These are phyloP conservation scores for Aspergillus conjunctus DNA, from an alignment of 495 filamentous ascomycete species.

Conservation along the genomic window DNA sequence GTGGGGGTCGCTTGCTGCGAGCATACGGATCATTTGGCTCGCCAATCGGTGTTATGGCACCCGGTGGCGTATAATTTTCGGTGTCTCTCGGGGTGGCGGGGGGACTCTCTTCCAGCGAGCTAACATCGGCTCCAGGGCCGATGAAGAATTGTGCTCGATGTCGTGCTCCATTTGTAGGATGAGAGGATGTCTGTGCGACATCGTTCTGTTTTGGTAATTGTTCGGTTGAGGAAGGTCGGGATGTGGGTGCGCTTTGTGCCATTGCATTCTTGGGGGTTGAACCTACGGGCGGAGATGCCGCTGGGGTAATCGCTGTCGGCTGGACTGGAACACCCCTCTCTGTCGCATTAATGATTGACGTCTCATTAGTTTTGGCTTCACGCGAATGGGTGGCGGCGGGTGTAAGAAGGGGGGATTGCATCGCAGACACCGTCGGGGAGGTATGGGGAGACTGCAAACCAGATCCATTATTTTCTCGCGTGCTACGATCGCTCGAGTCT, in stretches of 20 bases:
- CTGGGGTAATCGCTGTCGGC: constrained; percentile 62
- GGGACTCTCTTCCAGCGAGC: constrained; percentile 54
- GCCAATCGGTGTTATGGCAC: constrained; percentile 75
- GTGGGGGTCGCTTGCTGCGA: constrained; percentile 74
- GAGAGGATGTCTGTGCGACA: constrained; percentile 44
- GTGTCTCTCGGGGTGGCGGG: constrained; percentile 59
- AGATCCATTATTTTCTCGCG: constrained; percentile 42
- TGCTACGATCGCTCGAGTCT: constrained; percentile 49
- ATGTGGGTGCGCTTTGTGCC: constrained; percentile 42
- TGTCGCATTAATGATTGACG: constrained; percentile 29
- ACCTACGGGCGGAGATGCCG: constrained; percentile 41
- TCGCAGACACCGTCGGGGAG: constrained; percentile 58
- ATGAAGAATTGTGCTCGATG: constrained; percentile 72
- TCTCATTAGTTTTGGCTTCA: constrained; percentile 44
- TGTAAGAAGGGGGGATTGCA: constrained; percentile 88
- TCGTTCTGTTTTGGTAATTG: constrained; percentile 36
- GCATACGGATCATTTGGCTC: constrained; percentile 90
- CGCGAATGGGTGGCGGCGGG: constrained; percentile 71
- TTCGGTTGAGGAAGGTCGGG: constrained; percentile 52
- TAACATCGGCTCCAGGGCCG: constrained; percentile 60
- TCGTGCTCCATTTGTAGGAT: constrained; percentile 49
- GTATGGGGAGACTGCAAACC: constrained; percentile 43
- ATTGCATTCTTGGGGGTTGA: constrained; percentile 32
- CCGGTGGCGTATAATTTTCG: constrained; percentile 60
- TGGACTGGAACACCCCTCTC: constrained; percentile 59